Percentiles rank a stretch among this genome's conserved stretches.
These are phyloP conservation scores for Apiospora kogelbergensis DNA, from an alignment of 2,329 filamentous ascomycete genomes.

Conservation along the genomic window DNA sequence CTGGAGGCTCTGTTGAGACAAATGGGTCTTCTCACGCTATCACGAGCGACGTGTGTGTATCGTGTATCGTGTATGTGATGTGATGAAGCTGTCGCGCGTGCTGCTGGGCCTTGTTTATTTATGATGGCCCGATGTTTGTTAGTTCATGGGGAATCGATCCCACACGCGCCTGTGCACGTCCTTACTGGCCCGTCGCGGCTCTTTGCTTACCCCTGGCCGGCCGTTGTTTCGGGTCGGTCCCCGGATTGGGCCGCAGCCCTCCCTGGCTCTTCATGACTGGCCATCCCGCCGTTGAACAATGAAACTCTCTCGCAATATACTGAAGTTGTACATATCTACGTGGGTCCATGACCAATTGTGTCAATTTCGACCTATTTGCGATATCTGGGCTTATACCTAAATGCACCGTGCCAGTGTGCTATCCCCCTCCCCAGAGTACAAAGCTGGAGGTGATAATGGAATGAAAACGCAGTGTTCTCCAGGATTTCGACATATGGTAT, in stretches of 20 bases:
- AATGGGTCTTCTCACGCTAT: not conserved
- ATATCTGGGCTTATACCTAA: not conserved
- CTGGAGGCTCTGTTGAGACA: not conserved
- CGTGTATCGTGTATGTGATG: not conserved
- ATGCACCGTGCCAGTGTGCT: not conserved
- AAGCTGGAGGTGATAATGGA: not conserved
- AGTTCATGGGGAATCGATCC: not conserved
- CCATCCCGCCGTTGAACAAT: not conserved
- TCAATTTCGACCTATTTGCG: not conserved
- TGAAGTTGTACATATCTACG: not conserved
- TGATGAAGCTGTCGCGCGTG: not conserved
- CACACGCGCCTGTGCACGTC: constrained; percentile 1
- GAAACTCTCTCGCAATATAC: not conserved
- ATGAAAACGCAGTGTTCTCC: not conserved
- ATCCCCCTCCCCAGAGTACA: not conserved
- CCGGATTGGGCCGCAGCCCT: not conserved
- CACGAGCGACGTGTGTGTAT: not conserved
- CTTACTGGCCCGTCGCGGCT: not conserved
- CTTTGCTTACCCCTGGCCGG: not conserved
- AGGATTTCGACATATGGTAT: not conserved
- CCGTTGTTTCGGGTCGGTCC: constrained; percentile 6
- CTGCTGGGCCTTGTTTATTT: not conserved
- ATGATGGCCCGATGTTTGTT: not conserved
- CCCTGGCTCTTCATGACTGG: not conserved
- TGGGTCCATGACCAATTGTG: not conserved